Evolutionary conservation across 768 basidiomycete species (phyloP).

Genomic region (Pilatotrama ljubarskyi): DNA sequence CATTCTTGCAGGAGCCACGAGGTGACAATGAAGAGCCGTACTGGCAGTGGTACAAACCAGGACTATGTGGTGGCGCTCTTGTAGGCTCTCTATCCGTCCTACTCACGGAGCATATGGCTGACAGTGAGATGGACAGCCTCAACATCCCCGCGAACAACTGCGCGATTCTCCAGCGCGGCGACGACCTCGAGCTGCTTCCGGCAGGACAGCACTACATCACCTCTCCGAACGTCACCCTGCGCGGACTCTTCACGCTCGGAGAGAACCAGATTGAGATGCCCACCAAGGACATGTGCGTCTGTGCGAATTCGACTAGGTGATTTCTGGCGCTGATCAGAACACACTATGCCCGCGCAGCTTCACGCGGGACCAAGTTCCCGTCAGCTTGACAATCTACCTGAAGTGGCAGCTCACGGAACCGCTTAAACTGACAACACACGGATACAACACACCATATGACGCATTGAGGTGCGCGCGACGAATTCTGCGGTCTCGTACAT

Average conservation of each 20-base stretch:
- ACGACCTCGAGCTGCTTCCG: conserved; percentile 74
- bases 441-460: conserved; percentile 82
- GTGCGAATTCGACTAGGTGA: too few relatives aligned
- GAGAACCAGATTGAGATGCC: conserved; percentile 88
- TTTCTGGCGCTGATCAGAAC: neutral
- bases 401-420: conserved; percentile 68
- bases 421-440: conserved; percentile 73
- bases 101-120: neutral
- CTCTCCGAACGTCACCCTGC: conserved; percentile 78
- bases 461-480: conserved; percentile 44
- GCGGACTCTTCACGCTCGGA: conserved; percentile 77
- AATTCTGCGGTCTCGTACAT: neutral
- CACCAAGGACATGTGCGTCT: conserved; percentile 77
- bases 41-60: conserved; percentile 43
- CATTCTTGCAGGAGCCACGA: conserved; percentile 55
- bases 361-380: conserved; percentile 86
- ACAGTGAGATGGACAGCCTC: conserved; percentile 44
- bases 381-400: conserved; percentile 79
- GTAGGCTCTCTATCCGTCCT: conserved; percentile 39
- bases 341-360: conserved; percentile 44
- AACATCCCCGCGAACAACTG: conserved; percentile 88
- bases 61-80: conserved; percentile 82
- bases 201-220: conserved; percentile 87
- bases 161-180: conserved; percentile 79
- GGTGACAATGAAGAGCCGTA: conserved; percentile 70